A percentile compares a stretch with the other conserved stretches of the same genome.
Conservation (phyloP, 768 basidiomycete genomes). For the Pleurotus giganteus region DNA sequence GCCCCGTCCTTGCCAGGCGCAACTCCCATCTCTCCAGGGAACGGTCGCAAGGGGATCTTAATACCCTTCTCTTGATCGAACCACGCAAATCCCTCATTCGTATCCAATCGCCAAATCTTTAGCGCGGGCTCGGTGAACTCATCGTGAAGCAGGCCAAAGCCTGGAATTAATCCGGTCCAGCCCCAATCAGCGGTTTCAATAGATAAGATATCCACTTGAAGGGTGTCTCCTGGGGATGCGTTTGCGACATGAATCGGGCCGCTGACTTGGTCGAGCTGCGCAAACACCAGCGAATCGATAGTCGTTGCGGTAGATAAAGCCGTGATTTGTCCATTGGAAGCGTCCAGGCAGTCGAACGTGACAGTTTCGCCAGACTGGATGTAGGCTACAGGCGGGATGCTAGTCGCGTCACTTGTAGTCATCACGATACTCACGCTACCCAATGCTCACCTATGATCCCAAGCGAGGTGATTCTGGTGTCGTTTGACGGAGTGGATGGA, state of each 20-base stretch:
- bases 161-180: constrained; percentile 59
- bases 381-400: constrained; percentile 49
- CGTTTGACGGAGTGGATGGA: constrained; percentile 57
- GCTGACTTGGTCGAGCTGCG: constrained; percentile 55
- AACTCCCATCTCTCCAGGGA: constrained; percentile 66
- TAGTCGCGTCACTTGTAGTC: constrained; percentile 16
- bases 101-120: constrained; percentile 53
- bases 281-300: constrained; percentile 40
- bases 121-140: constrained; percentile 50
- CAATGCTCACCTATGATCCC: constrained; percentile 53
- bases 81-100: constrained; percentile 41
- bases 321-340: constrained; percentile 58
- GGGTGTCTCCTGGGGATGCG: constrained; percentile 54
- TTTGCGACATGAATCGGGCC: constrained; percentile 55
- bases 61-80: constrained; percentile 48
- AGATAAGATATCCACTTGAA: constrained; percentile 57
- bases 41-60: constrained; percentile 51
- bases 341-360: constrained; percentile 62
- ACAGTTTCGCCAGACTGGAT: constrained; percentile 54
- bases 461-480: constrained; percentile 51
- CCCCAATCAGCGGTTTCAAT: constrained; percentile 57
- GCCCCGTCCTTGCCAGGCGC: constrained; percentile 48
- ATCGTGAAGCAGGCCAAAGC: constrained; percentile 57
- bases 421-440: not conserved
- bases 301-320: constrained; percentile 33